Base-by-base conservation (phyloP, 2,329 filamentous ascomycete genomes). In the Paraphoma sp. region DNA sequence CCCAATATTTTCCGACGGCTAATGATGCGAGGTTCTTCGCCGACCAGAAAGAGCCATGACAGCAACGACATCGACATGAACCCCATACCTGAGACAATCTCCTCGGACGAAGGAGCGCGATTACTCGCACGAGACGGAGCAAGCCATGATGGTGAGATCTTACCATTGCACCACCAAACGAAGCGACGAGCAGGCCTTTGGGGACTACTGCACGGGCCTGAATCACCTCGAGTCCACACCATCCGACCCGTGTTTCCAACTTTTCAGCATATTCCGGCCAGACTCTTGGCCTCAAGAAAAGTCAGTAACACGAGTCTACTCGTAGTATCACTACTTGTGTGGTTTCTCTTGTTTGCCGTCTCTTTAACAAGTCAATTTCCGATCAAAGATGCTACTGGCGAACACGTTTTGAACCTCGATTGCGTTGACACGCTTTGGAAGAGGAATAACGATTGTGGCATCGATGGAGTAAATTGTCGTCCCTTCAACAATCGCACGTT, bases 361-460 rank as follows among this genome's bases (percentile, higher is more conserved):
- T 83, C 92, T 38, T 83, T 91, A 73, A 83, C 86, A 60, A 80
- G 83, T 51, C 87, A 89, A 50, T 81, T 85, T 8, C 80, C 80
- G 42, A 72, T 80, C 1, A 71, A 82, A 29, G 86, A 89, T 60
- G 83, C 91, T 45, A 81, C 81, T 17, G 87, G 84, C 44, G 90
- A 86, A 79, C 87, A 88, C 46, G 89, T 90, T 0, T 78, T 83
- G 50, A 83, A 84, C 53, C 85, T 94, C 42, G 82, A 86, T 33
- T 95, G 91, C 74, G 84, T 83, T n/a, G 82, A 84, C 48, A 84
- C 87, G 7, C 90, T 90, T 68, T 95, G 90, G 90, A 76, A 69
- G 48, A 79, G 85, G 14, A 88, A 88, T 45, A 93, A 93, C 67
- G 78, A 78, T 11, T 95, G 91, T 72, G 90, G 90, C 0, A 67